These are phyloP conservation scores for Rubia tinctorum DNA, from an alignment of 305 asterid species.

Conservation along the genomic window DNA sequence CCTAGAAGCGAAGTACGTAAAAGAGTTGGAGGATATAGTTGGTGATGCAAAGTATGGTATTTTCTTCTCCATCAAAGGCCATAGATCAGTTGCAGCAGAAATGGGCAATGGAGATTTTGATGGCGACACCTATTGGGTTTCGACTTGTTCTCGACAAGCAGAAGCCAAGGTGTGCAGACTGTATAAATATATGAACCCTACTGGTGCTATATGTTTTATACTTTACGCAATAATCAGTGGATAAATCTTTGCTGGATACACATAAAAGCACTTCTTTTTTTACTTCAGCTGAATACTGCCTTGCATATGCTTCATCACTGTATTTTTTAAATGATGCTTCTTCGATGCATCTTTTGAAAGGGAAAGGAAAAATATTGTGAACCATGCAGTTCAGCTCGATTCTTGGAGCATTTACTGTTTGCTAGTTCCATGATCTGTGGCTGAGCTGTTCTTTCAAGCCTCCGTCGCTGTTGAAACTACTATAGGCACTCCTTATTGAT, in stretches of 20 bases:
- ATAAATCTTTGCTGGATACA: not conserved
- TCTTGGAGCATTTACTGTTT: not conserved
- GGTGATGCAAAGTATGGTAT: conserved; percentile 86
- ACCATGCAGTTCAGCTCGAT: not conserved
- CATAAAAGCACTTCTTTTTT: not conserved
- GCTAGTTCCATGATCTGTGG: not conserved
- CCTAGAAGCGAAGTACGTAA: conserved; percentile 56
- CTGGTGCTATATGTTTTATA: not conserved
- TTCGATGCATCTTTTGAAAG: not conserved
- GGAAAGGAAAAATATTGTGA: not conserved
- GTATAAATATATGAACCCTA: not conserved
- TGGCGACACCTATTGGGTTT: conserved; percentile 86
- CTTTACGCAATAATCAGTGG: not conserved
- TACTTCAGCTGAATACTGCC: no score
- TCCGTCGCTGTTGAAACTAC: not conserved
- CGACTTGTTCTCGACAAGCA: conserved; percentile 35
- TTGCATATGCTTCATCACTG: not conserved
- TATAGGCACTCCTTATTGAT: not conserved
- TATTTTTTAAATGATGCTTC: not conserved
- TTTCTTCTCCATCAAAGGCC: conserved; percentile 79
- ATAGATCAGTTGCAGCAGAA: conserved; percentile 67
- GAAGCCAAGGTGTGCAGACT: conserved; percentile 45
- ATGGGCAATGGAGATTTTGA: conserved; percentile 95
- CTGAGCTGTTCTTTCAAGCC: not conserved
- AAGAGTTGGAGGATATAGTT: conserved; percentile 51